Evolutionary conservation across 768 basidiomycete species (phyloP).

Genomic region (Dioszegia aurantiaca): DNA sequence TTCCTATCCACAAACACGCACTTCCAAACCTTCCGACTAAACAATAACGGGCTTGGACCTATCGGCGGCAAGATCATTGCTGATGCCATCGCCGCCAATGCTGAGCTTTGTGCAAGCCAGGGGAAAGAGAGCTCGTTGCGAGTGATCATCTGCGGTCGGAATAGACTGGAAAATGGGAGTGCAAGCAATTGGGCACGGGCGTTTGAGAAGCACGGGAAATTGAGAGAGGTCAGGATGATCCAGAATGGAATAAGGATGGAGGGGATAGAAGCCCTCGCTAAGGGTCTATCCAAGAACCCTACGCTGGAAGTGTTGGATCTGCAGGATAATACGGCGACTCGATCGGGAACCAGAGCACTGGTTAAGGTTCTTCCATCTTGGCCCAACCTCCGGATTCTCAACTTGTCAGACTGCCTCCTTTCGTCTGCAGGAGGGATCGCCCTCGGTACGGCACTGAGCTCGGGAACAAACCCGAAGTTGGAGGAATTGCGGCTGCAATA

Average conservation of each 20-base stretch:
- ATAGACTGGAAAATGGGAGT: conserved; percentile 88
- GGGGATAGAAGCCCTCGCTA: conserved; percentile 75
- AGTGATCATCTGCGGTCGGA: conserved; percentile 86
- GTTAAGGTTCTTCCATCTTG: conserved; percentile 67
- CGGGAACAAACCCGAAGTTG: conserved; percentile 71
- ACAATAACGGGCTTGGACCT: conserved; percentile 95
- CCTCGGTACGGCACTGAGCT: conserved; percentile 62
- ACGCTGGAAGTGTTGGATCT: conserved; percentile 76
- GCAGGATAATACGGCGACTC: conserved; percentile 66
- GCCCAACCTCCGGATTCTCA: conserved; percentile 70
- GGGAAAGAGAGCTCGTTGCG: conserved; percentile 69
- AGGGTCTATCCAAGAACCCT: conserved; percentile 67
- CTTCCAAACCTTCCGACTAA: conserved; percentile 80
- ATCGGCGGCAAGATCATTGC: conserved; percentile 82
- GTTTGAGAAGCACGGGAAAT: conserved; percentile 75
- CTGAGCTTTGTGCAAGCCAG: conserved; percentile 63
- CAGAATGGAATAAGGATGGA: conserved; percentile 96
- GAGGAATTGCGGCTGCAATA: conserved; percentile 80
- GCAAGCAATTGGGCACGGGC: conserved; percentile 81
- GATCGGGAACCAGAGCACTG: conserved; percentile 57
- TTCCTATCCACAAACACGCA: conserved; percentile 79
- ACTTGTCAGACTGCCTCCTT: conserved; percentile 88
- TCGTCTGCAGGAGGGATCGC: conserved; percentile 73
- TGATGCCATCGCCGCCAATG: conserved; percentile 74
- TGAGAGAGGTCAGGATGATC: conserved; percentile 86